Evolutionary conservation across 2,329 filamentous ascomycete species (phyloP).

Genomic region (Hymenotorrendiella dingleyae): DNA sequence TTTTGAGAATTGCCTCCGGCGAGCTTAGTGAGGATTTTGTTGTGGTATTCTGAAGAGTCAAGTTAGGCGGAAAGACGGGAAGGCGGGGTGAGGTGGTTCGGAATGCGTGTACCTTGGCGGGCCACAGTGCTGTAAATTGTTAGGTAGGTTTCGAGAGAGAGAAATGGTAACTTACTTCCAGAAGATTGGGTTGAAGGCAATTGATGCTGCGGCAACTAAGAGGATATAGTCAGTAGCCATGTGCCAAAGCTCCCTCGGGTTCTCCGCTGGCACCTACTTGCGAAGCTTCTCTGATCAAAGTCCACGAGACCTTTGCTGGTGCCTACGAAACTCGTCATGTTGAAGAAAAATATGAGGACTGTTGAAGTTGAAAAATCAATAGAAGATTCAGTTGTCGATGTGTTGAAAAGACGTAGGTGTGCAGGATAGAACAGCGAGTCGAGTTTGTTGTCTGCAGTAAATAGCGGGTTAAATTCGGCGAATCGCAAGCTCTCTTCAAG

Average conservation of each 20-base stretch:
- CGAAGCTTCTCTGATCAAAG: conserved; percentile 59
- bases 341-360: too few relatives aligned
- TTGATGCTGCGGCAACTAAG: conserved; percentile 71
- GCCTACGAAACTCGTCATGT: conserved; percentile 25
- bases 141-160: conserved; percentile 1
- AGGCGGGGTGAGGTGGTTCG: too few relatives aligned
- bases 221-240: conserved; percentile 16
- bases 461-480: conserved; percentile 7
- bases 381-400: not conserved
- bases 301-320: conserved; percentile 43
- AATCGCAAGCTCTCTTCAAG: conserved; percentile 15
- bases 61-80: conserved; percentile 6
- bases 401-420: too few relatives aligned
- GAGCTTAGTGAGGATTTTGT: conserved; percentile 79
- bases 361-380: too few relatives aligned
- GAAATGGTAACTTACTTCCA: conserved; percentile 72
- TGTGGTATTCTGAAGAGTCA: conserved; percentile 70
- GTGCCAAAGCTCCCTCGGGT: not conserved
- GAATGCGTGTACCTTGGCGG: conserved; percentile 59
- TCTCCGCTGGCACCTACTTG: conserved; percentile 43
- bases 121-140: conserved; percentile 63
- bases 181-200: conserved; percentile 96
- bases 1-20: conserved; percentile 71
- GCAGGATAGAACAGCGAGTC: too few relatives aligned
- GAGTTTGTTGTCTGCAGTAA: not conserved